Base-by-base conservation (phyloP, 805 yeast species). In the Kuraishia capsulata region DNA sequence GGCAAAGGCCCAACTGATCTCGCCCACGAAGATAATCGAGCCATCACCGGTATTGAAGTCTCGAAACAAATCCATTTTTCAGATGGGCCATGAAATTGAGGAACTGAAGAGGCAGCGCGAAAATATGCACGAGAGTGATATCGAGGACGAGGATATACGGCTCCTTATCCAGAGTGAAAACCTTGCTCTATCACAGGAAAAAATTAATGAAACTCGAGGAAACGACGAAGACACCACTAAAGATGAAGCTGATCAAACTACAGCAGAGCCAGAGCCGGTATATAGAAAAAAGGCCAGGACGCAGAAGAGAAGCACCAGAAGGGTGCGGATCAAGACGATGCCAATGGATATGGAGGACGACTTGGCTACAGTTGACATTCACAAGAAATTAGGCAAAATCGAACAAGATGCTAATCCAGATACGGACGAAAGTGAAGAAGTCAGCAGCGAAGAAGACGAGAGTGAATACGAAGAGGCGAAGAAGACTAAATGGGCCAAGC, bases 301-400 rank as follows among this genome's bases (percentile, higher is more conserved):
- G 0, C 73, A 69, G 32, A 74, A 74, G 53, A 54, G 80, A 47
- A 65, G 71, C 1, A 73, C 79, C 1, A 57, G 75, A 39, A 58
- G 76, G 37, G 65, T 68, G 55, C 72, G 69, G 42, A 59, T 74
- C 42, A 68, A 63, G 42, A 73, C 78, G 0, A 43, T 40, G 3
- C 54, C 45, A 3, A 45, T 48, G 0, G 49, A 63, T 32, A 46
- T 40, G 18, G 55, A 53, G 4, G 67, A 63, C 35, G 49, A 46
- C 10, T 44, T 69, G 26, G 56, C 54, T n/a, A 50, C 51, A 13
- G 57, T 63, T 20, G 56, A 73, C 44, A 51, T 74, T 6, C 75
- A 69, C 35, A 54, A 60, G n/a, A 63, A 60, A 38, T 54, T 72
- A 11, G n/a, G n/a, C n/a, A n/a, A n/a, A n/a, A n/a, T n/a, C n/a